phyloP scores from a whole-genome alignment of 2,329 filamentous ascomycete genomes.

The Tolypocladium cylindrosporum region DNA sequence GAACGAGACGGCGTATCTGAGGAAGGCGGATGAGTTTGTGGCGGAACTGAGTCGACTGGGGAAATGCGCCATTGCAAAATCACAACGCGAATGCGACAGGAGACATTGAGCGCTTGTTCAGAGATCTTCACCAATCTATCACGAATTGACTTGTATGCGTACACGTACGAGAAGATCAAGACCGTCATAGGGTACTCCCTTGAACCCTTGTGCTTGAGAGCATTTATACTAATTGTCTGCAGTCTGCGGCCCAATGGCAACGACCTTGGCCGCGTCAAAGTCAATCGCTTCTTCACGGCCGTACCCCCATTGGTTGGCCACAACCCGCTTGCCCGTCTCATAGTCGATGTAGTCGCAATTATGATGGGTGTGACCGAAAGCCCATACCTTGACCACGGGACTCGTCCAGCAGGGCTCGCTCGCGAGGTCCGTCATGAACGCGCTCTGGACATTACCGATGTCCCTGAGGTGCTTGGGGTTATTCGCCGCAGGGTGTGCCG shows the following conservation, averaged over 20 bases:
- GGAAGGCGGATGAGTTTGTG: conserved; percentile 31
- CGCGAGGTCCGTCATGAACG: conserved; percentile 31
- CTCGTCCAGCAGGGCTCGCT: conserved; percentile 24
- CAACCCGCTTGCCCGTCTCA: conserved; percentile 7
- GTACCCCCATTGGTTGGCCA: conserved; percentile 25
- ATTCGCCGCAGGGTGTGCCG: neutral
- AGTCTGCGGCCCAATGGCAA: neutral
- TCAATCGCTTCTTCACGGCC: neutral
- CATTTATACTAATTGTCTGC: neutral
- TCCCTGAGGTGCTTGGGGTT: neutral
- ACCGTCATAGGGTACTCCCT: no score
- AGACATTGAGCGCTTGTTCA: neutral
- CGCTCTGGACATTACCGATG: conserved; percentile 5
- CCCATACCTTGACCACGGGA: conserved; percentile 28
- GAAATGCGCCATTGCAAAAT: conserved; percentile 29
- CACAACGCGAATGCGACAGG: neutral
- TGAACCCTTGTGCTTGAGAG: neutral
- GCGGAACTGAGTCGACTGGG: conserved; percentile 32
- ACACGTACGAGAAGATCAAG: no score
- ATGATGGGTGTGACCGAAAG: conserved; percentile 38
- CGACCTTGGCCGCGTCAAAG: neutral
- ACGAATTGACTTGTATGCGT: neutral
- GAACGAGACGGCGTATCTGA: conserved; percentile 28
- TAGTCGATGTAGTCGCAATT: conserved; percentile 26
- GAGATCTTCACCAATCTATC: no score